phyloP scores from a whole-genome alignment of 306 rosid genomes.

The Lathyrus aphaca region DNA sequence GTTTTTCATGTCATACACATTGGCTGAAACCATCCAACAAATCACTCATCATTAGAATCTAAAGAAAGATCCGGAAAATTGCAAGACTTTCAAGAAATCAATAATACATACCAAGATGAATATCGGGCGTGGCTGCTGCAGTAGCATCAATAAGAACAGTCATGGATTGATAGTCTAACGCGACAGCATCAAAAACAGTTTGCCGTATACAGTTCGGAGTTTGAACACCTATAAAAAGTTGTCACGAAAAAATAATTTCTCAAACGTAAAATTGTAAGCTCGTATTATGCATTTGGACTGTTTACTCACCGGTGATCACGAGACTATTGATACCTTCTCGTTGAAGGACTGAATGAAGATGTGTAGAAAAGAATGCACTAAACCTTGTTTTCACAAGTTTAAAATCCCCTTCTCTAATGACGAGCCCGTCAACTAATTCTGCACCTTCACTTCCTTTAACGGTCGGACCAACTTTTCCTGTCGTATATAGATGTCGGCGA shows the following conservation, averaged over 20 bases:
- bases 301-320: conserved; percentile 66
- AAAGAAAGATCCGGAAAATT: too few species aligned
- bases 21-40: conserved; percentile 62
- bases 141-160: conserved; percentile 82
- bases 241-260: too few species aligned
- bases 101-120: conserved; percentile 64
- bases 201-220: conserved; percentile 97
- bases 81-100: neutral
- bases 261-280: conserved; percentile 15
- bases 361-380: conserved; percentile 88
- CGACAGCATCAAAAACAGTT: conserved; percentile 88
- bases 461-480: conserved; percentile 59
- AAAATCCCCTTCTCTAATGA: conserved; percentile 78
- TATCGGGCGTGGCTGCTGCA: conserved; percentile 80
- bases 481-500: conserved; percentile 65
- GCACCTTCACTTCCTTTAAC: conserved; percentile 68
- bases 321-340: conserved; percentile 63
- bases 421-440: conserved; percentile 78
- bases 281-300: neutral
- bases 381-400: conserved; percentile 85
- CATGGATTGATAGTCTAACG: conserved; percentile 71
- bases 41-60: conserved; percentile 17
- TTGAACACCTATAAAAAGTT: conserved; percentile 70
- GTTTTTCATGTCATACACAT: conserved; percentile 78
- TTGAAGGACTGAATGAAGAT: conserved; percentile 76